phyloP scores from a whole-genome alignment of 495 filamentous ascomycete genomes.

The Choiromyces venosus region DNA sequence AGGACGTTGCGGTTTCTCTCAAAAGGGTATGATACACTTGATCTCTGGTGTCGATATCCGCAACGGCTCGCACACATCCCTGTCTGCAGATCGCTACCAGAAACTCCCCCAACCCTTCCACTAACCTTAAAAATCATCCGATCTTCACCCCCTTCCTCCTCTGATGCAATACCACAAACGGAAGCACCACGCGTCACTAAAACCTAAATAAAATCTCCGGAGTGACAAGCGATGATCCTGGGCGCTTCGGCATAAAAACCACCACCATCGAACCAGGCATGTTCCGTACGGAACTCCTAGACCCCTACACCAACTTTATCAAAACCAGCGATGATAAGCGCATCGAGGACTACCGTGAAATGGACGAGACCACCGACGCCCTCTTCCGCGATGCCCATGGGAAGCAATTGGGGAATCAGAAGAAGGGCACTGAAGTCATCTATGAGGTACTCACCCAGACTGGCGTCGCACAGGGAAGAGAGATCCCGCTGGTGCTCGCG shows the following conservation, averaged over 20 bases:
- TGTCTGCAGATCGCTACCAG: background rate
- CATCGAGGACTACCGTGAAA: constrained; percentile 24
- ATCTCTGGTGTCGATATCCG: too few species aligned
- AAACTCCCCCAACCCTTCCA: background rate
- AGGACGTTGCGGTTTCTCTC: too few species aligned
- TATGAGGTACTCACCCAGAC: constrained; percentile 47
- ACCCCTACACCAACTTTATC: background rate
- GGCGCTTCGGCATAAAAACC: constrained; percentile 45
- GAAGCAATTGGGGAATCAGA: constrained; percentile 46
- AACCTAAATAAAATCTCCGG: background rate
- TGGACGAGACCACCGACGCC: constrained; percentile 28
- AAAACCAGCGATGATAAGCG: constrained; percentile 22
- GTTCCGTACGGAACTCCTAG: constrained; percentile 15
- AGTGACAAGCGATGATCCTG: background rate
- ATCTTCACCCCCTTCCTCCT: background rate
- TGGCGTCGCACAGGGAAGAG: constrained; percentile 43
- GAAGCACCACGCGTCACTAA: background rate
- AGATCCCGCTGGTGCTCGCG: constrained; percentile 45
- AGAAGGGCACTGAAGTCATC: constrained; percentile 47
- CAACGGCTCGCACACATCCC: too few species aligned
- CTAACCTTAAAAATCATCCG: background rate
- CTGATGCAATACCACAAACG: background rate
- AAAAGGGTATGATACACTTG: too few species aligned
- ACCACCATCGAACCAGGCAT: constrained; percentile 47
- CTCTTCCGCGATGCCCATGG: constrained; percentile 21